Percentiles rank a stretch among this genome's conserved stretches.
Evolutionary conservation across 2,329 filamentous ascomycete species (phyloP).

Genomic region (Colletotrichum siamense): DNA sequence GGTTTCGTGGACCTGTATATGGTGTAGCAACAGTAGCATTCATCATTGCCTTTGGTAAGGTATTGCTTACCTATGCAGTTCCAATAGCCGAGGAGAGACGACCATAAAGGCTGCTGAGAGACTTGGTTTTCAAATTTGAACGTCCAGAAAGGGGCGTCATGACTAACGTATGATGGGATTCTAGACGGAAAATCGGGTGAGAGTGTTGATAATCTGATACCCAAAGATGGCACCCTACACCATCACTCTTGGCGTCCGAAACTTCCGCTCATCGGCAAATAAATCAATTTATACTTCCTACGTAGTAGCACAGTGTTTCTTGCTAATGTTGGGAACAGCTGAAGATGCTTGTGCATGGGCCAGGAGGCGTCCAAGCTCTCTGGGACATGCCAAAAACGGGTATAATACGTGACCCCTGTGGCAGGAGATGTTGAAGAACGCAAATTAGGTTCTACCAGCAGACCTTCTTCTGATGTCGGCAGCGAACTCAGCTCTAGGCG

Average conservation of each 20-base stretch:
- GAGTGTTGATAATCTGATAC: not conserved
- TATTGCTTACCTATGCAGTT: not conserved
- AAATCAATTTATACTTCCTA: not conserved
- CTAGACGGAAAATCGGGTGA: not conserved
- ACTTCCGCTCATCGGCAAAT: fast-evolving
- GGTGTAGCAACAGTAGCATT: not conserved
- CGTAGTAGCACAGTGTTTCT: not conserved
- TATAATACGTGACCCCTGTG: not conserved
- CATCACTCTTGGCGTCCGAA: not conserved
- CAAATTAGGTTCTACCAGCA: not conserved
- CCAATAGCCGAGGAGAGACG: fast-evolving
- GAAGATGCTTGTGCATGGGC: not conserved
- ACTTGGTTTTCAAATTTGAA: not conserved
- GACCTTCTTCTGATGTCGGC: not conserved
- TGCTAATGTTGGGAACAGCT: not conserved
- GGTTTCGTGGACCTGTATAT: not conserved
- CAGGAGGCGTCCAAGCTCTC: not conserved
- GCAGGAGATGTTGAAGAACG: not conserved
- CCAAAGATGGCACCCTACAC: not conserved
- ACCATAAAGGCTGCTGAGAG: not conserved
- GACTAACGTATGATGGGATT: not conserved
- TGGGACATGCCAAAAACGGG: fast-evolving
- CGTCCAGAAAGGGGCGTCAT: not conserved
- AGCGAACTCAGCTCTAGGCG: fast-evolving
- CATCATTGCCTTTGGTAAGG: fast-evolving